Evolutionary conservation across 495 filamentous ascomycete genomes (phyloP), one percentile per base, ranked within the genome.

Genomic region (Penicillium lividum): DNA sequence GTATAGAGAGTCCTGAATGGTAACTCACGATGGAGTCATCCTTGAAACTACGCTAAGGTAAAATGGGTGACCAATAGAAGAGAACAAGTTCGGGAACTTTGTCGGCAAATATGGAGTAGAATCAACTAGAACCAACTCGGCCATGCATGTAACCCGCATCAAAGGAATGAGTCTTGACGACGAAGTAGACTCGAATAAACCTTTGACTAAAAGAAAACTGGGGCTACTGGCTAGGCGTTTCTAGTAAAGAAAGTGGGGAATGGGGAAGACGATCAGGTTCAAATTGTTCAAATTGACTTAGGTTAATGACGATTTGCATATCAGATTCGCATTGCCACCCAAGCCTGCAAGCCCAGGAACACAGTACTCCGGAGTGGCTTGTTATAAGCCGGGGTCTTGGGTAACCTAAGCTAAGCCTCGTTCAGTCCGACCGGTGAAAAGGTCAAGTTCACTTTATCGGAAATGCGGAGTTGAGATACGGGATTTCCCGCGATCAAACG

Each of bases 161-260:
- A 6, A 49, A 11, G 15, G 28, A 29, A 9, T 5, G 8, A 30
- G 31, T 10, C 3, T 51, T 51, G 53, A 51, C 40, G 38, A 46
- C 15, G 36, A 30, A 33, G 53, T 57, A 34, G 36, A 45, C 50
- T 56, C 29, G 49, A 56, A 46, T 54, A 33, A 53, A 56, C 65
- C 65, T 68, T 57, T 50, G 50, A 62, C 55, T 60, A 61, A 51
- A 45, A 46, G 54, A 66, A 68, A 68, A 68, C 46, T 64, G 66
- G 66, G 66, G 66, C 66, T 44, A 15, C 9, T 25, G 29, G 45
- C 29, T 44, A 29, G 36, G 28, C 15, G 30, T 6, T 28, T 15
- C 11, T 49, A 30, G 5, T n/a, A 49, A 16, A 40, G n/a, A 15
- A 40, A 49, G 46, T 49, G 46, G 46, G 28, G 46, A 49, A 49